phyloP scores from a whole-genome alignment of 164 flowering plant species.

The Berberis vulgaris region DNA sequence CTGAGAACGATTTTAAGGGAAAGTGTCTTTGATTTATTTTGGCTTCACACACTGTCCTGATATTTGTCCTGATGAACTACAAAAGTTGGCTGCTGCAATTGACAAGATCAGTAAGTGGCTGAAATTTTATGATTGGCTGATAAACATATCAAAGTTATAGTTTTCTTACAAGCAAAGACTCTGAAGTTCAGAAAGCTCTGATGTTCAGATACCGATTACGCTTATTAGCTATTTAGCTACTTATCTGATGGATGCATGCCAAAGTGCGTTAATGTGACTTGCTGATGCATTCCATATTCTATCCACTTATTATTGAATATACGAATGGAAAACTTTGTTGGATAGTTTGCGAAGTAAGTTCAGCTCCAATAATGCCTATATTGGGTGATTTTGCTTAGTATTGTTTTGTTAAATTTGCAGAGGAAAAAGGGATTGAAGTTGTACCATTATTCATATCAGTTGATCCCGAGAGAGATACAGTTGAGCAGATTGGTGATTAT shows the following conservation, averaged over 20 bases:
- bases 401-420: constrained; percentile 25
- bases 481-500: constrained; percentile 86
- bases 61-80: constrained; percentile 90
- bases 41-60: constrained; percentile 99
- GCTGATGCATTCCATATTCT: neutral
- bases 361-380: too few relatives aligned
- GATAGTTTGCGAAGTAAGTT: too few relatives aligned
- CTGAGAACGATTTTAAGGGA: constrained; percentile 66
- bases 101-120: constrained; percentile 81
- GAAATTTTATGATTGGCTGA: too few relatives aligned
- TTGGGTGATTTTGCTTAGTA: neutral
- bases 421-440: constrained; percentile 55
- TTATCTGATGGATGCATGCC: too few relatives aligned
- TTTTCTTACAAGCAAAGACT: too few relatives aligned
- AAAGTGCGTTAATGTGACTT: too few relatives aligned
- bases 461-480: constrained; percentile 95
- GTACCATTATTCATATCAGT: constrained; percentile 89
- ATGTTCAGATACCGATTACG: too few relatives aligned
- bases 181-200: too few relatives aligned
- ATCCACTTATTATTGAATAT: neutral
- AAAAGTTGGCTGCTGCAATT: constrained; percentile 76
- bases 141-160: too few relatives aligned
- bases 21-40: constrained; percentile 78
- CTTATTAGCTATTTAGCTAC: too few relatives aligned
- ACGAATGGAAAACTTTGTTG: neutral